Evolutionary conservation across 1,284 basidiomycete genomes (phyloP), one percentile per base, ranked within the genome.

Genomic region (Puccinia polysora): DNA sequence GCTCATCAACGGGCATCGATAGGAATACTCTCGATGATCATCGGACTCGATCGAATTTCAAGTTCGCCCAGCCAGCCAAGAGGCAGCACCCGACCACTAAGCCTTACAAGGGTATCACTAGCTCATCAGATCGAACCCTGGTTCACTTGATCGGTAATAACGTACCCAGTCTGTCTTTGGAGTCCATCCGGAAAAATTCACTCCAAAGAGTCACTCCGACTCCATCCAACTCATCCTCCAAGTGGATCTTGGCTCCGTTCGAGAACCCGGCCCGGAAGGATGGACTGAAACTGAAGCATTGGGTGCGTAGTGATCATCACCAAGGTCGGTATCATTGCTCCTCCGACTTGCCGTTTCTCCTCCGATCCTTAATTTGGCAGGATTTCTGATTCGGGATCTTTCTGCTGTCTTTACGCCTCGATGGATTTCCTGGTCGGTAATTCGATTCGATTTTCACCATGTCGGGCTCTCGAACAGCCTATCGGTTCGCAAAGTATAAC

Each of bases 401-500:
- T n/a, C n/a, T n/a, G n/a, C n/a, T n/a, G n/a, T n/a, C n/a, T n/a
- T n/a, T n/a, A n/a, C n/a, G n/a, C n/a, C n/a, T n/a, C n/a, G n/a
- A n/a, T n/a, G n/a, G n/a, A n/a, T n/a, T n/a, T n/a, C n/a, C n/a
- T n/a, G n/a, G n/a, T n/a, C n/a, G n/a, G n/a, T n/a, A n/a, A n/a
- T n/a, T n/a, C n/a, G n/a, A n/a, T n/a, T n/a, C n/a, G n/a, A n/a
- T n/a, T n/a, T n/a, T n/a, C n/a, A n/a, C n/a, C n/a, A n/a, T n/a
- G n/a, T n/a, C n/a, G n/a, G n/a, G n/a, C n/a, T n/a, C n/a, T n/a
- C n/a, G n/a, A n/a, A n/a, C 50, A 71, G 69, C 47, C 38, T 63
- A 59, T 30, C 4, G 34, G 1, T 96, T 92, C 79, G 85, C 86
- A 49, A 88, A 87, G 76, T 96, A 91, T 81, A 89, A 91, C 79